Evolutionary conservation across 441 rosid species (phyloP).

Genomic region (Populus hybrid): DNA sequence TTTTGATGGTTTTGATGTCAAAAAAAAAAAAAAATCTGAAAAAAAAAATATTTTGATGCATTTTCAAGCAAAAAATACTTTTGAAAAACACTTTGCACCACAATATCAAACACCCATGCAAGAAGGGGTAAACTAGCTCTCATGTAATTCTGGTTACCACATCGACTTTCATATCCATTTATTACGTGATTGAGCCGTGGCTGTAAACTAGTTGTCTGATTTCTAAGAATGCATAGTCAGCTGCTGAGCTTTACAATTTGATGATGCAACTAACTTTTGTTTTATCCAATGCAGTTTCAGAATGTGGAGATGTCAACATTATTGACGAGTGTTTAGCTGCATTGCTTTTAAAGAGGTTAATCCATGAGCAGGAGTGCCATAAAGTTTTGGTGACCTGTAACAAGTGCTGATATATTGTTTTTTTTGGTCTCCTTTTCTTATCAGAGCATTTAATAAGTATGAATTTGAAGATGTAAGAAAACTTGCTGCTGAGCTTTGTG

Average conservation of each 20-base stretch:
- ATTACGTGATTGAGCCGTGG: background rate
- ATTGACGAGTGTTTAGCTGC: conserved; percentile 56
- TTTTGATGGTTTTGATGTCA: too few species aligned
- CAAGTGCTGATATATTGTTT: conserved; percentile 21
- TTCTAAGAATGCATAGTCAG: background rate
- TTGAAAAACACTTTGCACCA: too few species aligned
- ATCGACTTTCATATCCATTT: background rate
- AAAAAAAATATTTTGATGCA: too few species aligned
- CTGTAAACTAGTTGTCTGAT: background rate
- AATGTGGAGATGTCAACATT: conserved; percentile 35
- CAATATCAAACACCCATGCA: too few species aligned
- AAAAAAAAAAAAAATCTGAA: too few species aligned
- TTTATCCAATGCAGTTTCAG: conserved; percentile 37
- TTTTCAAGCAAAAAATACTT: too few species aligned
- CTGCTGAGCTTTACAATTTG: background rate
- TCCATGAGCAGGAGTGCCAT: conserved; percentile 17
- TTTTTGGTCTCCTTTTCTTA: conserved; percentile 19
- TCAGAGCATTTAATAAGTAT: conserved; percentile 66
- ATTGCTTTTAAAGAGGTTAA: conserved; percentile 72
- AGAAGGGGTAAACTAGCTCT: background rate
- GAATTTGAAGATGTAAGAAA: conserved; percentile 86
- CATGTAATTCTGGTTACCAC: background rate
- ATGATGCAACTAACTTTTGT: conserved; percentile 15
- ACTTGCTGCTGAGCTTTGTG: conserved; percentile 94
- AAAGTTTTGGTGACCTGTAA: conserved; percentile 22